Percentiles rank a stretch among this genome's conserved stretches.
Conservation (phyloP, 805 yeast species). For the Barnettozyma sp. region DNA sequence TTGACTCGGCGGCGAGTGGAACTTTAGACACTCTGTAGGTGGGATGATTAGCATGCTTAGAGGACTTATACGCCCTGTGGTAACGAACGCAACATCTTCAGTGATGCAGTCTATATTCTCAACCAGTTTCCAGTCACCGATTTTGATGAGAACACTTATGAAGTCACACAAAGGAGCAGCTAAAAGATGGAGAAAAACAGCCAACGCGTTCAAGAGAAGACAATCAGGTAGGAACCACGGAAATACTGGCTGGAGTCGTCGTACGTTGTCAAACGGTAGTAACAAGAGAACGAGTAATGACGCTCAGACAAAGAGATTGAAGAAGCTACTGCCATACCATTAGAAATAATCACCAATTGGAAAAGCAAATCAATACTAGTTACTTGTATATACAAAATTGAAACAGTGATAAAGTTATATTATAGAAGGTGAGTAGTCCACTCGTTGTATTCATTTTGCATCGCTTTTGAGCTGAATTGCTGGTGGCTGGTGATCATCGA, state of each 20-base stretch:
- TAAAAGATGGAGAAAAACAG: constrained; percentile 77
- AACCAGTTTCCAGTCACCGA: constrained; percentile 5
- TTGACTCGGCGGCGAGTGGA: no score
- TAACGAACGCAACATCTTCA: constrained; percentile 1
- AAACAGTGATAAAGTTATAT: no score
- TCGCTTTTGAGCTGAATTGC: constrained; percentile 26
- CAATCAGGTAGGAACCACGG: constrained; percentile 90
- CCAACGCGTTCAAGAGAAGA: constrained; percentile 54
- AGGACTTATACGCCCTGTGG: constrained; percentile 8
- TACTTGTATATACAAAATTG: no score
- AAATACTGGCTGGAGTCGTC: constrained; percentile 77
- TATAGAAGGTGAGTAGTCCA: no score
- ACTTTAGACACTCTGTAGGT: not conserved
- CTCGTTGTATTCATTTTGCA: constrained; percentile 19
- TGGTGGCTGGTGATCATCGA: constrained; percentile 30
- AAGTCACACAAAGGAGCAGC: constrained; percentile 85
- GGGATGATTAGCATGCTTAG: constrained; percentile 4
- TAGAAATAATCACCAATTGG: no score
- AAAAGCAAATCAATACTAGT: no score
- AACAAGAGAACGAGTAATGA: constrained; percentile 51
- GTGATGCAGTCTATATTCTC: no score
- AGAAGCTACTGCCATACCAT: constrained; percentile 37
- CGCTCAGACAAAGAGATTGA: constrained; percentile 52
- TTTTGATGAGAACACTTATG: constrained; percentile 35
- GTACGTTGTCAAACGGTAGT: constrained; percentile 50